A percentile compares a stretch with the other conserved stretches of the same genome.
phyloP scores from a whole-genome alignment of 495 filamentous ascomycete genomes.

The Penicillium manginii region DNA sequence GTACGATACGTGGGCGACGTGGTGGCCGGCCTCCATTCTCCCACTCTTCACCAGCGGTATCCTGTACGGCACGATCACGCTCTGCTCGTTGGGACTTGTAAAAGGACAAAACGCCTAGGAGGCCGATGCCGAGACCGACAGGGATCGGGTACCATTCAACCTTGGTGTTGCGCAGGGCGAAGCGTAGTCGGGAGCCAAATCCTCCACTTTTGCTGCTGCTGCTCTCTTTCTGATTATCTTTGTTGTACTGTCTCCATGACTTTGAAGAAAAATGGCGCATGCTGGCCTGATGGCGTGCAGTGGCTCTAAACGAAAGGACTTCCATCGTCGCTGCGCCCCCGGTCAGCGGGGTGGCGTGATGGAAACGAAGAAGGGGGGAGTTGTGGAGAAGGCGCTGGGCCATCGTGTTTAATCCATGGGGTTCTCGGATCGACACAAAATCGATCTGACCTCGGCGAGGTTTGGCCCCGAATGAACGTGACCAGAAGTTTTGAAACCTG shows the following conservation, averaged over 20 bases:
- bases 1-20: constrained; percentile 68
- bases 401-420: constrained; percentile 45
- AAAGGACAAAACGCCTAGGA: constrained; percentile 82
- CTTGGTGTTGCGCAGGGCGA: constrained; percentile 71
- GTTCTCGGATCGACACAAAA: constrained; percentile 1
- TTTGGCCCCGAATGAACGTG: constrained; percentile 10
- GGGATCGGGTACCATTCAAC: constrained; percentile 97
- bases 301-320: constrained; percentile 46
- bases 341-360: constrained; percentile 33
- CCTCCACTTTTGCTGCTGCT: constrained; percentile 52
- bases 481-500: background rate
- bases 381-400: constrained; percentile 42
- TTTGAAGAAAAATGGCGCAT: constrained; percentile 49
- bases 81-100: constrained; percentile 70
- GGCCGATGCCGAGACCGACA: constrained; percentile 82
- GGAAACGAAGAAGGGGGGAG: constrained; percentile 33
- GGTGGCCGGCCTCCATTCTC: constrained; percentile 60
- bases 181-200: constrained; percentile 64
- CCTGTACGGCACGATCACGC: constrained; percentile 46
- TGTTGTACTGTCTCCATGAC: constrained; percentile 40
- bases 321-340: constrained; percentile 38
- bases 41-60: constrained; percentile 54
- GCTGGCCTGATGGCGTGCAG: constrained; percentile 38
- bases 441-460: constrained; percentile 13
- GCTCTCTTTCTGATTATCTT: constrained; percentile 40